Evolutionary conservation across 768 basidiomycete species (phyloP), one percentile per base, ranked within the genome.

Genomic region (Crucibulum laeve): DNA sequence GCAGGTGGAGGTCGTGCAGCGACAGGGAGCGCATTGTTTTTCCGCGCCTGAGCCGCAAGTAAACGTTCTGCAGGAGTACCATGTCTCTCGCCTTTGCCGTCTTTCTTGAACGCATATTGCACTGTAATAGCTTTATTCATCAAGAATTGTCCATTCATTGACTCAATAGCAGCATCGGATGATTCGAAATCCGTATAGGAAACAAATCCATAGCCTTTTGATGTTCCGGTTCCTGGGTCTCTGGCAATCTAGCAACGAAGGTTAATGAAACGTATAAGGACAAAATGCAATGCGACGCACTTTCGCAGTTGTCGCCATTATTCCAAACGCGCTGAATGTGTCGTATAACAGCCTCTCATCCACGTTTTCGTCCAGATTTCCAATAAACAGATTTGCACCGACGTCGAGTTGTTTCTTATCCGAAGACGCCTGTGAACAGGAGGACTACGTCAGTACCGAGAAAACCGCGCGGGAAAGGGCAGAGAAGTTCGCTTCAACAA

Each of bases 71-170:
- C 94, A 13, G 87, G 74, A 8, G 95, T 96, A 22, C 96, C 96
- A 57, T 98, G 96, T 4, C 96, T 80, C 64, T 99, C 96, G 45
- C 95, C 95, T 60, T 97, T 95, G 34, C 91, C 93, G 57, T 98
- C 96, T 69, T 98, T 98, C 70, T 99, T 98, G 78, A 98, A 97
- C 2, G 96, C 95, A 61, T 96, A 99, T 60, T 97, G 93, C 8
- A 96, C 93, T 14, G 87, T 83, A 58, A 99, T 91, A 42, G 93
- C 87, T 68, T 97, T 97, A 74, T 98, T 97, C 87, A 94, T 94
- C 37, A 98, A 75, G 79, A 91, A 97, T 58, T 98, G 94, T 28
- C 84, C 82, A 53, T 97, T 94, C 95, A 98, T 97, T 7, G 91
- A 81, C 62, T 97, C 96, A 44, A 95, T 78, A 14, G 96, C 95